phyloP scores from a whole-genome alignment of 257 asterid genomes.

The Solanum chaucha region DNA sequence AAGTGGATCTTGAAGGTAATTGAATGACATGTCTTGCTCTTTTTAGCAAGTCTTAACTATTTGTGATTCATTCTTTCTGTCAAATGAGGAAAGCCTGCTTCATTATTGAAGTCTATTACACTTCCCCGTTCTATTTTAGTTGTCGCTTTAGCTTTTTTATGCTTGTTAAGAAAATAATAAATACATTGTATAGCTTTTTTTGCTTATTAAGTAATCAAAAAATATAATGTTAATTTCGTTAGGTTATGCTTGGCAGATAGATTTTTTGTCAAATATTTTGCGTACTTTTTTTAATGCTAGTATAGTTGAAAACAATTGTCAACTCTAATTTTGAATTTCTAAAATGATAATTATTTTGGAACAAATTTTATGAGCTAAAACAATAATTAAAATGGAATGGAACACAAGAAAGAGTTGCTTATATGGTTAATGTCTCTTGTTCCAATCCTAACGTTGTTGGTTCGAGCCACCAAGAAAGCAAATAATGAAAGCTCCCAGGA shows the following conservation, averaged over 20 bases:
- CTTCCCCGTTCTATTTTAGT: background rate
- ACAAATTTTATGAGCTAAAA: background rate
- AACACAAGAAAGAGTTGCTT: background rate
- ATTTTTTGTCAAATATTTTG: background rate
- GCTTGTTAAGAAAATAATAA: background rate
- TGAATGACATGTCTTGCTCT: background rate
- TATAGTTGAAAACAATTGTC: background rate
- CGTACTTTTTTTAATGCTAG: background rate
- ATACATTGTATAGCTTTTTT: background rate
- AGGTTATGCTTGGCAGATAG: background rate
- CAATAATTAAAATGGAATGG: background rate
- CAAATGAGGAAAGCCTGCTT: background rate
- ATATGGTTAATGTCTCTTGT: fast-evolving
- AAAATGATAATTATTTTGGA: background rate
- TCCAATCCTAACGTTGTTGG: background rate
- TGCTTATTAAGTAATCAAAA: background rate
- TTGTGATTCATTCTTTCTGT: background rate
- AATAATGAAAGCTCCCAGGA: too few relatives aligned
- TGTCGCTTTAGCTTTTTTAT: too few relatives aligned
- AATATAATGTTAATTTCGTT: too few relatives aligned
- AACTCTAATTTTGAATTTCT: background rate
- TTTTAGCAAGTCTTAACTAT: background rate
- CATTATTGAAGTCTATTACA: background rate
- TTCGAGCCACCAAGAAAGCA: background rate
- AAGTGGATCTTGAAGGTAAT: background rate